Base-by-base conservation (phyloP, 306 rosid genomes). In the Quercus rubra region DNA sequence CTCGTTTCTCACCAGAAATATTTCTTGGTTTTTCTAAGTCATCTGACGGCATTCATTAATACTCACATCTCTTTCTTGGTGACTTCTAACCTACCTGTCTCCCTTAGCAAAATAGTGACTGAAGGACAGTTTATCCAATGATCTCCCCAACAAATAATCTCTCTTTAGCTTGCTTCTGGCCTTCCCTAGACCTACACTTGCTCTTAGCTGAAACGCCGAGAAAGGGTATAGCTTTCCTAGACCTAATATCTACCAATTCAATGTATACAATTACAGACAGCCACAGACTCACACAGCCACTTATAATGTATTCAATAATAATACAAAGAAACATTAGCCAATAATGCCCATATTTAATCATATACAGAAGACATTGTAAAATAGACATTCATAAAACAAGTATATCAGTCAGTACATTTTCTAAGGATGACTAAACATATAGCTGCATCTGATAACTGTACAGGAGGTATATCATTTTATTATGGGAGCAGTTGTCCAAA, bases 401-500 rank as follows among this genome's bases (percentile, higher is more conserved):
- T 71, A 69, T 70, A 55, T 63, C 58, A 68, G 38, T 75, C 33
- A 77, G 85, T 72, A 87, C 77, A 80, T 61, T 17, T 79, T 79
- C 80, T 78, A 58, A 68, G 49, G 41, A 62, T 15, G 79, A 14
- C 49, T 31, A 52, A 76, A 52, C 82, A 71, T 49, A 81, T 20
- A 86, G 82, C 62, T 52, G 74, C 70, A 85, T 85, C 79, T 74
- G 70, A 84, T 76, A 57, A 69, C 91, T 88, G 84, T 92, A 90
- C 94, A 92, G 63, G 69, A 81, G 76, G 9, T 12, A 61, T 43
- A 49, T 54, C 71, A 77, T 67, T 83, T 84, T 84, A 78, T 84
- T 77, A 73, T 84, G 79, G 75, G 78, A 81, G 80, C 81, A 78
- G 62, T 15, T 19, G 78, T 77, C 87, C 80, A 76, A 76, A 82